phyloP scores from a whole-genome alignment of 2,329 filamentous ascomycete genomes.

The Talaromyces sp. region DNA sequence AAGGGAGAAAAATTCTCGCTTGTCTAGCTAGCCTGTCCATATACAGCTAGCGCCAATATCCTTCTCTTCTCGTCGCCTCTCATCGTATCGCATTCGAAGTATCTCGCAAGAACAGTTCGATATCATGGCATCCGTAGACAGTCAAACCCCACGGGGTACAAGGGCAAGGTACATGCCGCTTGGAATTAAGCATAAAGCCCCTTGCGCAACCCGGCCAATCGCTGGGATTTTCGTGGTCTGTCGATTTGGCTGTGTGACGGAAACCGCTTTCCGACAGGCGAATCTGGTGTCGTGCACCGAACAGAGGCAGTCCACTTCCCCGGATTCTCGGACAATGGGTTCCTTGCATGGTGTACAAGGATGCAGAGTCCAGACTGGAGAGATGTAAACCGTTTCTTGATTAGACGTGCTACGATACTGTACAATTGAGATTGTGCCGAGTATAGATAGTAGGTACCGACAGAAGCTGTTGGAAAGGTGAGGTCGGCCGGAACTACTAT shows the following conservation, averaged over 20 bases:
- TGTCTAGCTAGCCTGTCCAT: not conserved
- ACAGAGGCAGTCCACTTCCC: not conserved
- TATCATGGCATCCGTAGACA: not conserved
- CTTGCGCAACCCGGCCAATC: not conserved
- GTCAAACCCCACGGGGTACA: slow-evolving; percentile 5
- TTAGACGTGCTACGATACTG: too few species aligned
- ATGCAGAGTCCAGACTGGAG: too few species aligned
- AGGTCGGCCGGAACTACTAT: not conserved
- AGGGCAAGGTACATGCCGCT: not conserved
- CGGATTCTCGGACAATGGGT: not conserved
- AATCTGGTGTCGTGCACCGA: not conserved
- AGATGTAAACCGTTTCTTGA: too few species aligned
- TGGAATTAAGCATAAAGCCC: slow-evolving; percentile 8
- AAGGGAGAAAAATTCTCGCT: not conserved
- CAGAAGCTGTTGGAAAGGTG: too few species aligned
- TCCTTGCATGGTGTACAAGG: not conserved
- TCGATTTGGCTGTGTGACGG: not conserved
- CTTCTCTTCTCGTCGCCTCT: not conserved
- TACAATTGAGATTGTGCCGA: too few species aligned
- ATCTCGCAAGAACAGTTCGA: not conserved
- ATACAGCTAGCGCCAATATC: not conserved
- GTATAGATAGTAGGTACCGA: too few species aligned
- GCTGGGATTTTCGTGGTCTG: not conserved
- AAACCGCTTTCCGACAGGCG: slow-evolving; percentile 16
- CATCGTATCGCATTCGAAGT: not conserved